These are phyloP conservation scores for Peronospora farinosa DNA, from an alignment of 352 stramenopile species.

Conservation along the genomic window DNA sequence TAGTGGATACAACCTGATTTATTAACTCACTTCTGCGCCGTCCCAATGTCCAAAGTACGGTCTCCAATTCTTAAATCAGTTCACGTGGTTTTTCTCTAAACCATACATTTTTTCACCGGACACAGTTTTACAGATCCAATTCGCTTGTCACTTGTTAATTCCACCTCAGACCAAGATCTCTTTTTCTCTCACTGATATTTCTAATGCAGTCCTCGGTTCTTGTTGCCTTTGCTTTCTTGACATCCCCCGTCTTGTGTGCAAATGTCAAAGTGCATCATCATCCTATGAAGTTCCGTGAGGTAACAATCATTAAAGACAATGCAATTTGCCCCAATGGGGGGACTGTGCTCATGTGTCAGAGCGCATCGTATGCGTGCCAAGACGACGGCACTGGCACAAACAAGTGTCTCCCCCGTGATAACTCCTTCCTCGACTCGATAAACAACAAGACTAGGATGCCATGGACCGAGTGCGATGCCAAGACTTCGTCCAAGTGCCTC, in stretches of 20 bases:
- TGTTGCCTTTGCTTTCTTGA: conserved; percentile 16
- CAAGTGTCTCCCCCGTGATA: conserved; percentile 33
- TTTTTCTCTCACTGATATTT: too few species aligned
- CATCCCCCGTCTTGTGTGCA: conserved; percentile 1
- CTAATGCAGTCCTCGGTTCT: conserved; percentile 8
- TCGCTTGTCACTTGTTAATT: too few species aligned
- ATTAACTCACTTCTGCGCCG: too few species aligned
- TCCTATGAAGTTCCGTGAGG: conserved; percentile 43
- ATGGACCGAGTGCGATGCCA: conserved; percentile 35
- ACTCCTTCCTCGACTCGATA: conserved; percentile 39
- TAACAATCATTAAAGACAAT: conserved; percentile 38
- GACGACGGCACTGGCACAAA: conserved; percentile 31
- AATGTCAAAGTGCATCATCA: conserved; percentile 26
- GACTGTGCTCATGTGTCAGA: conserved; percentile 36
- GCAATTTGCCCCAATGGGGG: conserved; percentile 41
- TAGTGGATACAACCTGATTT: too few species aligned
- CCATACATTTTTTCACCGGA: too few species aligned
- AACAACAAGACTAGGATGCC: conserved; percentile 34
- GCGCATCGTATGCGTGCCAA: conserved; percentile 37
- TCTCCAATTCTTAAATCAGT: too few species aligned
- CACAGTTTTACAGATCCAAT: too few species aligned
- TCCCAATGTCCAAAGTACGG: too few species aligned
- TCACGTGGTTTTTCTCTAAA: too few species aligned
- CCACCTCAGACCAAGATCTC: too few species aligned
- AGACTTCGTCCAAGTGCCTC: conserved; percentile 42